Conservation (phyloP, 345 rosid genomes). For the Moringa oleifera region DNA sequence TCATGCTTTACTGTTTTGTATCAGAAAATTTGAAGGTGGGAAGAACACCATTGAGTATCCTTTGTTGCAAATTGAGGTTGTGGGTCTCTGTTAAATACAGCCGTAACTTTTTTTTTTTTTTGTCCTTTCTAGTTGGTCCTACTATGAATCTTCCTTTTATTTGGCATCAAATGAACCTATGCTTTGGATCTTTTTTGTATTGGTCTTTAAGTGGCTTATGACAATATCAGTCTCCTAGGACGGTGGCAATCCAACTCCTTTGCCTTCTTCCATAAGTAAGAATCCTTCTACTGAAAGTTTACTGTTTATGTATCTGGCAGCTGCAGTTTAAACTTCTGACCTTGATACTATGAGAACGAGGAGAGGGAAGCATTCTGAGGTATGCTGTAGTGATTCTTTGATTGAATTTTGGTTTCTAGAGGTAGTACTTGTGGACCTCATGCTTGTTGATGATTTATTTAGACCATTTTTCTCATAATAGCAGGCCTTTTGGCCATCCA, state of each 20-base stretch:
- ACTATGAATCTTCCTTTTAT: constrained; percentile 35
- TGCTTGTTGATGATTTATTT: constrained; percentile 15
- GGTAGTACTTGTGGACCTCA: background rate
- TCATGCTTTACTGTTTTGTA: constrained; percentile 16
- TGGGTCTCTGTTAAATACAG: constrained; percentile 41
- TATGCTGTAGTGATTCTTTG: constrained; percentile 20
- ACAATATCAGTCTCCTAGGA: constrained; percentile 31
- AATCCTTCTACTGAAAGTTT: constrained; percentile 7
- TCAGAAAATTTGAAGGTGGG: constrained; percentile 19
- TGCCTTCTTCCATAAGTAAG: constrained; percentile 19
- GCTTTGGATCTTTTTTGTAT: constrained; percentile 14
- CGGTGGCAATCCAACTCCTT: constrained; percentile 13
- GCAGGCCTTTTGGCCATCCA: constrained; percentile 90
- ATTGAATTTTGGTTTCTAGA: background rate
- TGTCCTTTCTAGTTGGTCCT: constrained; percentile 41
- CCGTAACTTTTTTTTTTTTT: constrained; percentile 41
- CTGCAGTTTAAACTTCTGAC: constrained; percentile 12
- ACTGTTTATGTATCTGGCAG: constrained; percentile 1
- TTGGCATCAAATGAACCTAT: constrained; percentile 34
- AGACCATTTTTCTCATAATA: constrained; percentile 10
- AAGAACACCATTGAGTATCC: constrained; percentile 23
- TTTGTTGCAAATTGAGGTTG: constrained; percentile 55
- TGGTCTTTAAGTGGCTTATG: constrained; percentile 20
- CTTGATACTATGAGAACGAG: constrained; percentile 43
- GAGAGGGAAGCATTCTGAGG: constrained; percentile 74